Evolutionary conservation across 768 basidiomycete species (phyloP).

Genomic region (Leccinum imitatum): DNA sequence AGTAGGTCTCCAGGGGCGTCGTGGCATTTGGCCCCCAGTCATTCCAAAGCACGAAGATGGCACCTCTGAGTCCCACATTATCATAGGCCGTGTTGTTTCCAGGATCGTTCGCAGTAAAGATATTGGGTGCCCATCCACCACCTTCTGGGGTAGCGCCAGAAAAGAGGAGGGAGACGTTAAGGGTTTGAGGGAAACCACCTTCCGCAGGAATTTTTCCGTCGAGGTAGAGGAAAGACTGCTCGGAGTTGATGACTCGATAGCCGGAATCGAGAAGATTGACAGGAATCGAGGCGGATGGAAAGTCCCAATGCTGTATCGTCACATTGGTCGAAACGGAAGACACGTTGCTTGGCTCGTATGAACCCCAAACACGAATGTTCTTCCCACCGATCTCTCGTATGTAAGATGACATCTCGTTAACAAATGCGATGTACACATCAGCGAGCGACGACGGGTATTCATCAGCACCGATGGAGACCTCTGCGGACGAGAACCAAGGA

Average conservation of each 20-base stretch:
- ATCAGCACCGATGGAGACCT: constrained; percentile 49
- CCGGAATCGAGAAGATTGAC: constrained; percentile 35
- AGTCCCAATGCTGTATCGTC: constrained; percentile 47
- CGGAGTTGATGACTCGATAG: constrained; percentile 39
- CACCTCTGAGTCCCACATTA: constrained; percentile 31
- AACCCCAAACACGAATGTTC: constrained; percentile 43
- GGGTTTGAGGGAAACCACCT: constrained; percentile 34
- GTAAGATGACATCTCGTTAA: constrained; percentile 43
- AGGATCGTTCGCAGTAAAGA: constrained; percentile 31
- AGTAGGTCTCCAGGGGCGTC: constrained; percentile 43
- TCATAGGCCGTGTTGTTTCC: constrained; percentile 34
- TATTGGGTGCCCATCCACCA: constrained; percentile 38
- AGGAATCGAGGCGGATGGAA: constrained; percentile 34
- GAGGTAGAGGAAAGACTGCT: constrained; percentile 36
- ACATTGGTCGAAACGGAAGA: constrained; percentile 39
- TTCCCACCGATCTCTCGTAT: constrained; percentile 35
- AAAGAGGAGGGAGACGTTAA: constrained; percentile 33
- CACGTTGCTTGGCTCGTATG: constrained; percentile 38
- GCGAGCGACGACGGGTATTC: constrained; percentile 40
- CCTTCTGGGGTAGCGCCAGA: constrained; percentile 28
- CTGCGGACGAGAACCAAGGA: constrained; percentile 38
- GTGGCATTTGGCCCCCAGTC: constrained; percentile 49
- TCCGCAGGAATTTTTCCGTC: constrained; percentile 36
- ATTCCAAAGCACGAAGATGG: constrained; percentile 41
- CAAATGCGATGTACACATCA: constrained; percentile 42